Conservation (phyloP, 1,284 basidiomycete species). For the Polyporus tsugae region DNA sequence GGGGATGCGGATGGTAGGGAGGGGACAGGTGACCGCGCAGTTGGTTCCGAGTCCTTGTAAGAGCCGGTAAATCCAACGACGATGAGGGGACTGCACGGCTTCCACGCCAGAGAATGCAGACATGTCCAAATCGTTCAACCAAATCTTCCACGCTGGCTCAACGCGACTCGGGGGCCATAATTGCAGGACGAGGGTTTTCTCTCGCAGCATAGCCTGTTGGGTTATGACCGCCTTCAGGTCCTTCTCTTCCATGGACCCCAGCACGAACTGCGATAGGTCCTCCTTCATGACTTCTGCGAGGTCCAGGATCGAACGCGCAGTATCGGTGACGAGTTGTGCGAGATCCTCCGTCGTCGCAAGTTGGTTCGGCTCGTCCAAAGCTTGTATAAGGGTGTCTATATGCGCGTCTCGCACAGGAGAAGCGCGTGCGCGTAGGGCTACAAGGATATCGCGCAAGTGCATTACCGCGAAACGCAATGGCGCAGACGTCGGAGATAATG, state of each 20-base stretch:
- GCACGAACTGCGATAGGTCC: conserved; percentile 67
- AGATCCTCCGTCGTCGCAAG: conserved; percentile 39
- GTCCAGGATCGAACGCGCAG: conserved; percentile 54
- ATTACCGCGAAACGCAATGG: conserved; percentile 64
- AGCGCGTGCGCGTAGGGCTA: conserved; percentile 62
- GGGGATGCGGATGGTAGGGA: conserved; percentile 41
- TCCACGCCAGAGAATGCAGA: conserved; percentile 22
- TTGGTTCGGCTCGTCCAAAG: conserved; percentile 46
- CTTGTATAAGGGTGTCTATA: conserved; percentile 53
- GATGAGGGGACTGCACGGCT: conserved; percentile 6
- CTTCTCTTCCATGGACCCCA: conserved; percentile 68
- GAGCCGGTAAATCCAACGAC: conserved; percentile 55
- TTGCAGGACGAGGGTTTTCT: conserved; percentile 58
- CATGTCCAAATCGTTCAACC: conserved; percentile 44
- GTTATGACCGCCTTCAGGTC: conserved; percentile 60
- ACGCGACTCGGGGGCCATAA: conserved; percentile 55
- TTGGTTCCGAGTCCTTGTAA: conserved; percentile 55
- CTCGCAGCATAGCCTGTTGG: conserved; percentile 59
- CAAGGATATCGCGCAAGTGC: conserved; percentile 59
- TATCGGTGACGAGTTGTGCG: conserved; percentile 53
- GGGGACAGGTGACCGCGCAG: conserved; percentile 54
- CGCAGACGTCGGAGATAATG: conserved; percentile 69
- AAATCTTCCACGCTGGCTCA: conserved; percentile 48
- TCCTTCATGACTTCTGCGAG: conserved; percentile 67
- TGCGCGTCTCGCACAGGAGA: conserved; percentile 68